These are phyloP conservation scores for Cyclotella atomus DNA, from an alignment of 108 stramenopile genomes.

Conservation along the genomic window DNA sequence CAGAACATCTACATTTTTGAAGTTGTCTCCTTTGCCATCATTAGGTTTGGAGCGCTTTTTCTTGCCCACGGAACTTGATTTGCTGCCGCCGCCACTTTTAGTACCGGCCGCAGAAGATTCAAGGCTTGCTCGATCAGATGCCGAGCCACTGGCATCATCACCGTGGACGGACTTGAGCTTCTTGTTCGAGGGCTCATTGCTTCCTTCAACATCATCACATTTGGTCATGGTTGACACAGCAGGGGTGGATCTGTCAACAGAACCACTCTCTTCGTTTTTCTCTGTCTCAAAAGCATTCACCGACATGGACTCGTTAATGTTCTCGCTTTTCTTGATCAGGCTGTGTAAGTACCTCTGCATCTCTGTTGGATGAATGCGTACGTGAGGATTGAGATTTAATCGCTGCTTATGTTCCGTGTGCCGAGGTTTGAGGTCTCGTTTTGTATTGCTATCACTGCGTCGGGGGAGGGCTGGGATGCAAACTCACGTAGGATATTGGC, in stretches of 20 bases:
- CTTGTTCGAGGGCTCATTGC: no score
- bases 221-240: neutral
- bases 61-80: neutral
- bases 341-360: constrained; percentile 13
- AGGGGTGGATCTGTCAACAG: neutral
- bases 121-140: neutral
- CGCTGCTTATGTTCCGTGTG: no score
- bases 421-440: neutral
- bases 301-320: neutral
- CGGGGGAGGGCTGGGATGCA: constrained; percentile 8
- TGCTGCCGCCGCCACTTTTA: neutral
- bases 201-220: neutral
- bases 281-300: neutral
- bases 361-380: constrained; percentile 19
- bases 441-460: constrained; percentile 6
- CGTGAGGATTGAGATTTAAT: constrained; percentile 11
- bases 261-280: neutral
- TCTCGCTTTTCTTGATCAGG: constrained; percentile 1
- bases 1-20: constrained; percentile 33
- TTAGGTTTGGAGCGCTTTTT: neutral
- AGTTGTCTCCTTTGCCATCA: constrained; percentile 20
- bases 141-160: no score
- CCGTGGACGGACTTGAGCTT: no score
- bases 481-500: constrained; percentile 6
- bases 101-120: neutral